Evolutionary conservation across 345 rosid species (phyloP).

Genomic region (Diplotaxis tenuifolia): DNA sequence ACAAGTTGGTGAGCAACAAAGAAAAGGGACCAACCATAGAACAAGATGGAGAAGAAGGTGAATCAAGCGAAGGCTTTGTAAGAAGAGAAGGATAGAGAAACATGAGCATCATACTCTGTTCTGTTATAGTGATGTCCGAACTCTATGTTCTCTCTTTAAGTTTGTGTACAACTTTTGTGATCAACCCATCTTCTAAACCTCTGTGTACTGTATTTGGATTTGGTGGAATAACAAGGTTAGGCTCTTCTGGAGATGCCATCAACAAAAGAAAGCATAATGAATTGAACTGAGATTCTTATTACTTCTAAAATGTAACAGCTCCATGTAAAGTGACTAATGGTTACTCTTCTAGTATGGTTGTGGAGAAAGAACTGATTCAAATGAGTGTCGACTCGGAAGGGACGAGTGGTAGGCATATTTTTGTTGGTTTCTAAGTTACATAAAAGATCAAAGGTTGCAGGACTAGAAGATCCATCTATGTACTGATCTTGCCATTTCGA

Average conservation of each 20-base stretch:
- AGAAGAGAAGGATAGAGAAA: slow-evolving; percentile 23
- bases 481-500: not conserved
- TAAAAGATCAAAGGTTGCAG: not conserved
- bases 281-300: not conserved
- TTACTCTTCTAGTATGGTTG: not conserved
- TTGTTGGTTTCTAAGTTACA: not conserved
- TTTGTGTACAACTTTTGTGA: slow-evolving; percentile 23
- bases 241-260: not conserved
- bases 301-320: not conserved
- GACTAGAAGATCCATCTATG: not conserved
- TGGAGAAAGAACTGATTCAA: not conserved
- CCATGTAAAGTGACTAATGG: not conserved
- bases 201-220: slow-evolving; percentile 12
- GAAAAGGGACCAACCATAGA: slow-evolving; percentile 40
- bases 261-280: not conserved
- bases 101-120: not conserved
- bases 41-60: slow-evolving; percentile 40
- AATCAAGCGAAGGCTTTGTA: slow-evolving; percentile 33
- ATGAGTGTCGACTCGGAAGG: no score
- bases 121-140: not conserved
- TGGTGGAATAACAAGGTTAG: not conserved
- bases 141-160: not conserved
- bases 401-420: not conserved
- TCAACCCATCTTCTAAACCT: slow-evolving; percentile 14
- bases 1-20: slow-evolving; percentile 45